phyloP scores from a whole-genome alignment of 2,329 filamentous ascomycete species.

The Colletotrichum sp. region DNA sequence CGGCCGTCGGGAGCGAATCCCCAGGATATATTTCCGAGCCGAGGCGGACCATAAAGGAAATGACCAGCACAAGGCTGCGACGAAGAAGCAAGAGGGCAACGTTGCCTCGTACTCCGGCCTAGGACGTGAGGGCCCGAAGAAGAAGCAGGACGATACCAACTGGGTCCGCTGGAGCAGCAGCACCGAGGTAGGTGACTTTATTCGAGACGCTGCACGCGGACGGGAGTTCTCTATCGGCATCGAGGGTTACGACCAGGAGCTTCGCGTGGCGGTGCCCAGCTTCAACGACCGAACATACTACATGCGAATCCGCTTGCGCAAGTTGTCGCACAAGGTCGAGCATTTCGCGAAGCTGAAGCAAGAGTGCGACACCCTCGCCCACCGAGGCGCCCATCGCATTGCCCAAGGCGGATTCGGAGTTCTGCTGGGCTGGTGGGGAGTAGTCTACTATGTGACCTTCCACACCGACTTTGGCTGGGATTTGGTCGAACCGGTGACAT shows the following conservation, averaged over 20 bases:
- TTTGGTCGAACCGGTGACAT: slow-evolving; percentile 88
- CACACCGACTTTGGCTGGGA: slow-evolving; percentile 86
- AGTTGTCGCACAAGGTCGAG: slow-evolving; percentile 72
- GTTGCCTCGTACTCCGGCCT: slow-evolving; percentile 76
- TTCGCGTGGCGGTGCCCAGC: slow-evolving; percentile 81
- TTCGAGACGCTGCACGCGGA: slow-evolving; percentile 84
- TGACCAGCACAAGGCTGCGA: slow-evolving; percentile 24
- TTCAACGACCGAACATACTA: slow-evolving; percentile 94
- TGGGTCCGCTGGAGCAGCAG: slow-evolving; percentile 89
- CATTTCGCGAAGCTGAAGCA: slow-evolving; percentile 75
- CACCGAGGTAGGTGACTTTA: slow-evolving; percentile 93
- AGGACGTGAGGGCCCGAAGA: slow-evolving; percentile 62
- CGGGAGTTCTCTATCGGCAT: slow-evolving; percentile 87
- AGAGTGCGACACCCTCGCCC: slow-evolving; percentile 80
- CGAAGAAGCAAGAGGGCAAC: slow-evolving; percentile 35
- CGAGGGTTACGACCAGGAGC: slow-evolving; percentile 68
- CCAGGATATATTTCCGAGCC: slow-evolving; percentile 79
- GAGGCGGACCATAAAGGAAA: slow-evolving; percentile 64
- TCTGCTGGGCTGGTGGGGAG: slow-evolving; percentile 79
- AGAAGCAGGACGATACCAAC: slow-evolving; percentile 40
- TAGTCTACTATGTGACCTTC: slow-evolving; percentile 76
- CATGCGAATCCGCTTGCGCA: slow-evolving; percentile 76
- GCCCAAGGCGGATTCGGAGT: slow-evolving; percentile 80
- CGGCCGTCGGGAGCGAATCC: slow-evolving; percentile 71
- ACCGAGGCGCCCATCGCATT: slow-evolving; percentile 77